Evolutionary conservation across 1,284 basidiomycete genomes (phyloP).

Genomic region (Puccinia polysora): DNA sequence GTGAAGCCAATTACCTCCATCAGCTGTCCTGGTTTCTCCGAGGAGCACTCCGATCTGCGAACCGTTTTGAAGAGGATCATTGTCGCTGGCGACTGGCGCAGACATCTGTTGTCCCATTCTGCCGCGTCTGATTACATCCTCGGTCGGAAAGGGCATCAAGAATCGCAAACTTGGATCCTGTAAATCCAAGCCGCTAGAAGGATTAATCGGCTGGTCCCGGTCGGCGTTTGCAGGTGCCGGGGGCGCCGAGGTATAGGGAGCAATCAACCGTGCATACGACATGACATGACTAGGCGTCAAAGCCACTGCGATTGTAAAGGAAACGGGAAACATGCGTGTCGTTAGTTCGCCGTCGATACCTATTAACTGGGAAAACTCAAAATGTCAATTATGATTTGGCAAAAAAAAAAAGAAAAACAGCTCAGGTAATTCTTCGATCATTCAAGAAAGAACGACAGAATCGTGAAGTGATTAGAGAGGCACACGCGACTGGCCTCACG

Average conservation of each 20-base stretch:
- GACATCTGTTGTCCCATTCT: conserved; percentile 48
- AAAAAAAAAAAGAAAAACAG: neutral
- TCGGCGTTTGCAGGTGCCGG: conserved; percentile 44
- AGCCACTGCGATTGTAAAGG: conserved; percentile 12
- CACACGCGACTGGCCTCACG: too few relatives aligned
- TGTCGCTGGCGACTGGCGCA: conserved; percentile 8
- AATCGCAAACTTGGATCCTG: conserved; percentile 46
- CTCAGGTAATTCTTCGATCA: too few relatives aligned
- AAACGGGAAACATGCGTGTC: neutral
- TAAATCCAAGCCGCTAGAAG: conserved; percentile 45
- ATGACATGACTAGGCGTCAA: conserved; percentile 46
- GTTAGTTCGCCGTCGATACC: too few relatives aligned
- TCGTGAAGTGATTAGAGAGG: too few relatives aligned
- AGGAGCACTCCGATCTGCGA: conserved; percentile 36
- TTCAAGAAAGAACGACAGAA: too few relatives aligned
- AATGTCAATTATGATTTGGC: neutral
- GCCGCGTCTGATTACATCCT: conserved; percentile 49
- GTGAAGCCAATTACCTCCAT: conserved; percentile 45
- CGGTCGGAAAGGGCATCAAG: conserved; percentile 50
- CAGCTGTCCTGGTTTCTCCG: conserved; percentile 48
- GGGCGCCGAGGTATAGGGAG: conserved; percentile 50
- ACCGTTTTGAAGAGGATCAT: neutral
- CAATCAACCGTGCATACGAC: conserved; percentile 48
- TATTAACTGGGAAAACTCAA: too few relatives aligned
- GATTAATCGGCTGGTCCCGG: conserved; percentile 36